Evolutionary conservation across 202 grass and related monocot species (phyloP), one percentile per base, ranked within the genome.

Genomic region (Panicum hallii): DNA sequence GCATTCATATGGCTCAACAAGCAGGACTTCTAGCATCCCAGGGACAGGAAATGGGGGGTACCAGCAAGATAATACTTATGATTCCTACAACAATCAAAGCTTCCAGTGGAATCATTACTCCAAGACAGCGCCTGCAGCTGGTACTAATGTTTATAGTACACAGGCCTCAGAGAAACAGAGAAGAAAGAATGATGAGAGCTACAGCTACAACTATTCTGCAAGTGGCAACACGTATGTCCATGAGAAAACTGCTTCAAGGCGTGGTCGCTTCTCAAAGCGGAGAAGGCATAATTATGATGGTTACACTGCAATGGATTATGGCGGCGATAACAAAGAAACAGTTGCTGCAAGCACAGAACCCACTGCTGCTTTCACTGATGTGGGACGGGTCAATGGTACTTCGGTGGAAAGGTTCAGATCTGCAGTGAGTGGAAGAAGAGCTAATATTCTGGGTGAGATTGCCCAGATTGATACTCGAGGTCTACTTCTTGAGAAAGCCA

Each of bases 401-500:
- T 84, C 76, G 61, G 88, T 22, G 50, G 88, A 92, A 60, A 86
- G 86, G 66, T 66, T 78, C 20, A 93, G 87, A 57, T 79, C 90
- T 70, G 89, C 91, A 69, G 81, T 93, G 46, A 88, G 86, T 76
- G 74, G 82, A 72, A 93, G 83, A 85, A 92, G 86, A 80, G 79
- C 84, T 44, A 98, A 91, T 82, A 86, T 83, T 66, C 76, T 90
- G 86, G 86, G 87, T 83, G 96, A 95, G 67, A 85, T 89, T 79
- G 82, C 92, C 55, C 92, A 94, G 87, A 77, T 90, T 82, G 90
- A 93, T 82, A 85, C 88, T 22, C 79, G 95, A 9, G 46, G 48
- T 47, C 87, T 97, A 42, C 89, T 97, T 53, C 78, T 94, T 81
- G 92, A 97, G 84, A 93, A 94, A 83, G 82, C 90, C 67, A 97